phyloP scores from a whole-genome alignment of 495 filamentous ascomycete species.

The Tuber magnatum region DNA sequence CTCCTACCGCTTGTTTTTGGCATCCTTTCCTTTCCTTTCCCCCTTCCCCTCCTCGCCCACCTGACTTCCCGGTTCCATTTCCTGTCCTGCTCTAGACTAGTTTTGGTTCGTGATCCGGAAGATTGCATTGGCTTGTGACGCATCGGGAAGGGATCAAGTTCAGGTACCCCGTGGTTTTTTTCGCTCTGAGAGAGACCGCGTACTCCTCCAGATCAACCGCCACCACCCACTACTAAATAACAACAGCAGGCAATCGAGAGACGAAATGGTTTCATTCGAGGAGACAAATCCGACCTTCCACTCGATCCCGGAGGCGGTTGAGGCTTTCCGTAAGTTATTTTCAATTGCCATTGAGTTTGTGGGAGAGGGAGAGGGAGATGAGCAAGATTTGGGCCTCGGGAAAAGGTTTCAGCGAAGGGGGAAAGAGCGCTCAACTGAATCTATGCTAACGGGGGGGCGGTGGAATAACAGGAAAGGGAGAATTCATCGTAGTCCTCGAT shows the following conservation, averaged over 20 bases:
- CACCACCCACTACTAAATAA: neutral
- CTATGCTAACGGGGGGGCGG: neutral
- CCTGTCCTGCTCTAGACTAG: neutral
- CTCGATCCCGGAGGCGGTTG: slow-evolving; percentile 74
- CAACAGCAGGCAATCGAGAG: neutral
- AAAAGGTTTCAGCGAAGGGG: neutral
- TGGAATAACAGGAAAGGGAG: slow-evolving; percentile 59
- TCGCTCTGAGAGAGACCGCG: neutral
- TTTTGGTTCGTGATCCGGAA: neutral
- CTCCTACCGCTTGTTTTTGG: neutral
- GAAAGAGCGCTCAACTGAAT: slow-evolving; percentile 14
- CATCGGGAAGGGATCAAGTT: neutral
- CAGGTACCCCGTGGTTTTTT: neutral
- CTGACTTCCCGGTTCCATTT: neutral
- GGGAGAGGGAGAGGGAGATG: neutral
- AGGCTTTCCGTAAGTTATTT: slow-evolving; percentile 65
- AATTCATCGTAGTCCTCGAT: slow-evolving; percentile 95
- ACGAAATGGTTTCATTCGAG: slow-evolving; percentile 31
- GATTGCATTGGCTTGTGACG: neutral
- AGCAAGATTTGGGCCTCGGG: slow-evolving; percentile 2
- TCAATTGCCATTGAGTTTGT: slow-evolving; percentile 14
- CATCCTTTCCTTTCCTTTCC: neutral
- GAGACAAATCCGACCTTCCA: slow-evolving; percentile 56
- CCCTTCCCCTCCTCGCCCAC: neutral
- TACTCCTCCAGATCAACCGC: neutral